Percentiles rank a stretch among this genome's conserved stretches.
These are phyloP conservation scores for Blastocystis sp. DNA, from an alignment of 352 stramenopile genomes.

Conservation along the genomic window DNA sequence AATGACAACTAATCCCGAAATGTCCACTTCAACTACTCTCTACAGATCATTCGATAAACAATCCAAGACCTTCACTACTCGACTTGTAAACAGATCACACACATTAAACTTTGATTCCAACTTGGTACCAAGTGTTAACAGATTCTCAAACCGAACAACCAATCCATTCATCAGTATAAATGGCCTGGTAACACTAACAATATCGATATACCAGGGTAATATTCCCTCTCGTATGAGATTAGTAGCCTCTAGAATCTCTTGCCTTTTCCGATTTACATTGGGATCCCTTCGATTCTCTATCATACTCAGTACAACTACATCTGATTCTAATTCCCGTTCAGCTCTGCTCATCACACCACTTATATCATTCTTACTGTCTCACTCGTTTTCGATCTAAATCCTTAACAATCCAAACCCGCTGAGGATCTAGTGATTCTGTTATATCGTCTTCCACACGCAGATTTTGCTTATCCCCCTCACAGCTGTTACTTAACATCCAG, in stretches of 20 bases:
- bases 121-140: neutral
- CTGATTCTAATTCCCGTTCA: neutral
- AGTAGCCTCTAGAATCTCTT: neutral
- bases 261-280: neutral
- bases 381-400: neutral
- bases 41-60: neutral
- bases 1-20: neutral
- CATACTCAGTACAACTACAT: neutral
- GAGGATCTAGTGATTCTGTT: neutral
- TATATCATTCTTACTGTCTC: neutral
- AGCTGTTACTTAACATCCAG: neutral
- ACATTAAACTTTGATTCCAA: neutral
- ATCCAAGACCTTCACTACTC: neutral
- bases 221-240: neutral
- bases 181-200: neutral
- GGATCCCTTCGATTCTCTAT: neutral
- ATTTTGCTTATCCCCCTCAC: neutral
- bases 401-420: neutral
- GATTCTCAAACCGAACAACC: neutral
- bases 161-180: neutral
- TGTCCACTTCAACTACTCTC: slow-evolving; percentile 43
- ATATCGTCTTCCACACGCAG: neutral
- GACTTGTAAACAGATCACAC: neutral
- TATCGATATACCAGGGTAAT: neutral
- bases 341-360: neutral